Percentiles rank a stretch among this genome's conserved stretches.
Conservation (phyloP, 2,329 filamentous ascomycete genomes). For the Arthrobotrys entomopaga region DNA sequence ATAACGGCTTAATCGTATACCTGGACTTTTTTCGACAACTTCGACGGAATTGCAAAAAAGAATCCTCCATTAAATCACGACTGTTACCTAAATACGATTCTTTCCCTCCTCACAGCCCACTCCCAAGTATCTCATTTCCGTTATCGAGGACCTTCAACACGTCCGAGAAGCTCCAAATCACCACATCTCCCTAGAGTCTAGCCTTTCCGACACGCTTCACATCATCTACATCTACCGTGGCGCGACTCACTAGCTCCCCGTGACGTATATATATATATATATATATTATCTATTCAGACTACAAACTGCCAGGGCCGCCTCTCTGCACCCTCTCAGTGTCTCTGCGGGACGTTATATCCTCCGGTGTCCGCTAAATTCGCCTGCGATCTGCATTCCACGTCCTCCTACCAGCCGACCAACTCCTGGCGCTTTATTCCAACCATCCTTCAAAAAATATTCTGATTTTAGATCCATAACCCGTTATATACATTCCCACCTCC, state of each 20-base stretch:
- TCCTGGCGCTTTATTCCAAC: slow-evolving; percentile 35
- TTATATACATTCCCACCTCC: slow-evolving; percentile 33
- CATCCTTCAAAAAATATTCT: slow-evolving; percentile 28
- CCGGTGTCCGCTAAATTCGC: slow-evolving; percentile 48
- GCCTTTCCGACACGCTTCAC: slow-evolving; percentile 19
- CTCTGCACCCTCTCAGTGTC: slow-evolving; percentile 29
- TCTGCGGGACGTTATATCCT: slow-evolving; percentile 55
- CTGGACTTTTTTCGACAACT: slow-evolving; percentile 10
- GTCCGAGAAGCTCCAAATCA: slow-evolving; percentile 40
- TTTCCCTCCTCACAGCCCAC: background rate
- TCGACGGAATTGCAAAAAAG: slow-evolving; percentile 3
- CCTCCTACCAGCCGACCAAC: slow-evolving; percentile 19
- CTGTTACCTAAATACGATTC: slow-evolving; percentile 32
- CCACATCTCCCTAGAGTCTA: slow-evolving; percentile 33
- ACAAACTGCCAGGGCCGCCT: slow-evolving; percentile 33
- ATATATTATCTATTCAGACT: slow-evolving; percentile 28
- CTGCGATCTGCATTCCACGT: slow-evolving; percentile 51
- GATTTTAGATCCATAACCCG: slow-evolving; percentile 15
- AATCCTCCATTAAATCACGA: slow-evolving; percentile 28
- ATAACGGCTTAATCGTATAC: slow-evolving; percentile 32
- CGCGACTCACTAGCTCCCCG: slow-evolving; percentile 37
- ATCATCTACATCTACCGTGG: slow-evolving; percentile 14
- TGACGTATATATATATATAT: slow-evolving; percentile 46
- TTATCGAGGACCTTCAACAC: slow-evolving; percentile 45
- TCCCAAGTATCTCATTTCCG: slow-evolving; percentile 16